phyloP scores from a whole-genome alignment of 306 rosid genomes.

The Macrotyloma uniflorum region DNA sequence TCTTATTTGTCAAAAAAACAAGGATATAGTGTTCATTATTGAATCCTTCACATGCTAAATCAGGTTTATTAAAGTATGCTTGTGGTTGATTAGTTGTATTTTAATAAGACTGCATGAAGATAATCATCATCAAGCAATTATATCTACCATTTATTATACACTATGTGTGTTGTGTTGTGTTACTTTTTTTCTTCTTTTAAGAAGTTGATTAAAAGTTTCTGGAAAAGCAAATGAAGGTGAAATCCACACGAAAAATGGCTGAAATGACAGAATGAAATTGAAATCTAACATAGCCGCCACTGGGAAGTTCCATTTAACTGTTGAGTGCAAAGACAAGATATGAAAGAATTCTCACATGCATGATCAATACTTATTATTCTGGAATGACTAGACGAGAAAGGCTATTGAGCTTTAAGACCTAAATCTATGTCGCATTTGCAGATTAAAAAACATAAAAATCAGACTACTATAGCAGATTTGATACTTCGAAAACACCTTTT shows the following conservation, averaged over 20 bases:
- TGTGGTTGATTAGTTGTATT: not conserved
- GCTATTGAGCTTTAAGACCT: not conserved
- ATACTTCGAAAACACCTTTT: constrained; percentile 8
- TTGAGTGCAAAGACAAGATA: constrained; percentile 5
- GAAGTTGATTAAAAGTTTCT: not conserved
- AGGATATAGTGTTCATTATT: not conserved
- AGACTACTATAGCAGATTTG: constrained; percentile 22
- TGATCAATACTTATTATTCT: not conserved
- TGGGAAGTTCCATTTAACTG: not conserved
- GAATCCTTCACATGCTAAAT: constrained; percentile 16
- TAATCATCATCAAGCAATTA: constrained; percentile 1
- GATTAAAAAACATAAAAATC: constrained; percentile 6
- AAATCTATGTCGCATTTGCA: constrained; percentile 28
- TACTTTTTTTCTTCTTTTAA: not conserved
- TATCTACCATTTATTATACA: not conserved
- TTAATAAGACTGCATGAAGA: not conserved
- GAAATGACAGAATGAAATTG: not conserved
- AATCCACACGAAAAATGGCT: not conserved
- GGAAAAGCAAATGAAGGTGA: not conserved
- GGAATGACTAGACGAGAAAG: constrained; percentile 23
- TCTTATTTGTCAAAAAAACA: constrained; percentile 15
- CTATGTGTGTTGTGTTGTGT: not conserved
- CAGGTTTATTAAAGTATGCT: not conserved
- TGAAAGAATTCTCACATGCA: constrained; percentile 15
- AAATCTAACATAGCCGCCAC: not conserved